Percentiles rank a stretch among this genome's conserved stretches.
Evolutionary conservation across 257 asterid species (phyloP).

Genomic region (Petrea volubilis): DNA sequence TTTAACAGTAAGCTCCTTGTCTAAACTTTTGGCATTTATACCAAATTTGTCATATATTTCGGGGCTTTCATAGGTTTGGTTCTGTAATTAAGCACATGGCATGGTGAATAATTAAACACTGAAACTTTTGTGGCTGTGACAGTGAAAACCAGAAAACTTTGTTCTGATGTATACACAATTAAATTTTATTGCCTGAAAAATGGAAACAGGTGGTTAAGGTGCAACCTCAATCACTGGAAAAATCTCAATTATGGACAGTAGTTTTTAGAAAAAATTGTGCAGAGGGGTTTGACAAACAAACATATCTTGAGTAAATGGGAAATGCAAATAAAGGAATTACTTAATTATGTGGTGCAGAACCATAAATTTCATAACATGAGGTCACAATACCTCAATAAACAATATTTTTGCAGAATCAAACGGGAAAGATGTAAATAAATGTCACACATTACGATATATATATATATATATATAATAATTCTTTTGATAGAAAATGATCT

Average conservation of each 20-base stretch:
- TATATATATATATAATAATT: no score
- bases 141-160: not conserved
- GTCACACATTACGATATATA: not conserved
- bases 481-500: no score
- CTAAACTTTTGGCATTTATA: not conserved
- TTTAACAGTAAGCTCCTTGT: not conserved
- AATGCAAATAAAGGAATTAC: not conserved
- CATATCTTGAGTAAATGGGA: not conserved
- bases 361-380: slow-evolving; percentile 20
- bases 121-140: not conserved
- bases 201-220: not conserved
- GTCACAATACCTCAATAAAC: not conserved
- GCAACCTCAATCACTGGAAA: not conserved
- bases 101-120: not conserved
- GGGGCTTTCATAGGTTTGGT: not conserved
- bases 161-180: not conserved
- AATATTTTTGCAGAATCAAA: not conserved
- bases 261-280: slow-evolving; percentile 18
- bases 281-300: not conserved
- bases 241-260: slow-evolving; percentile 17
- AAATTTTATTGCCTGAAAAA: not conserved
- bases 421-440: not conserved
- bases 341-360: slow-evolving; percentile 14
- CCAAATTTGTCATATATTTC: not conserved
- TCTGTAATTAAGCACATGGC: not conserved